Evolutionary conservation across 352 stramenopile species (phyloP), one percentile per base, ranked within the genome.

Genomic region (Globisporangium alternatum): DNA sequence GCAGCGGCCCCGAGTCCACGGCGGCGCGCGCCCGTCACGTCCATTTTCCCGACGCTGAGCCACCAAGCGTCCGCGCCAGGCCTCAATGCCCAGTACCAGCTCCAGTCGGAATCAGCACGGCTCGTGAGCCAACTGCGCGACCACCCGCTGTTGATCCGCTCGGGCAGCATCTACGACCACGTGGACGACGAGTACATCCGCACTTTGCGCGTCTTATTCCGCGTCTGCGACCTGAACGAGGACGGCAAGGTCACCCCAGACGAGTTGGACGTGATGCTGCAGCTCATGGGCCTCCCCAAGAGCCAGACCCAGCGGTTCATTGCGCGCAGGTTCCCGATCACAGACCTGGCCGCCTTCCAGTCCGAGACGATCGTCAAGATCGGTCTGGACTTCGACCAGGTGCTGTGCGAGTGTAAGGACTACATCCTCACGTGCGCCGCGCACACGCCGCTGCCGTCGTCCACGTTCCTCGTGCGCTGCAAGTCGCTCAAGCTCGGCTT

Each of bases 401-500:
- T 81, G 35, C 37, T 75, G 13, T 55, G 58, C 43, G 45, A 57
- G 19, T 75, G 62, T n/a, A 63, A 56, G 3, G 21, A 63, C 4
- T 51, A 72, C 19, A 72, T 74, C 22, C 60, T 67, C 37, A 52
- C 33, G 21, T 74, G 64, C 52, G 58, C 51, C 6, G 57, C 51
- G 19, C 60, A 52, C 13, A 47, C 69, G 12, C 13, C 48, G 48
- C 54, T 80, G 0, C 77, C 74, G 1, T 39, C 70, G 0, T 53
- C 52, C 7, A 71, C 67, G 7, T 86, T 86, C 31, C 56, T 80
- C 19, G 41, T 72, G 35, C 70, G 63, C 35, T 81, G 77, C 33
- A 77, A 77, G 56, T 68, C 66, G 17, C 65, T 86, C 41, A 86
- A 83, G 67, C 67, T 72, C n/a, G 77, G 74, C 5, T 82, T 78